Evolutionary conservation across 2,329 filamentous ascomycete species (phyloP).

Genomic region (Fusarium gaditjirri): DNA sequence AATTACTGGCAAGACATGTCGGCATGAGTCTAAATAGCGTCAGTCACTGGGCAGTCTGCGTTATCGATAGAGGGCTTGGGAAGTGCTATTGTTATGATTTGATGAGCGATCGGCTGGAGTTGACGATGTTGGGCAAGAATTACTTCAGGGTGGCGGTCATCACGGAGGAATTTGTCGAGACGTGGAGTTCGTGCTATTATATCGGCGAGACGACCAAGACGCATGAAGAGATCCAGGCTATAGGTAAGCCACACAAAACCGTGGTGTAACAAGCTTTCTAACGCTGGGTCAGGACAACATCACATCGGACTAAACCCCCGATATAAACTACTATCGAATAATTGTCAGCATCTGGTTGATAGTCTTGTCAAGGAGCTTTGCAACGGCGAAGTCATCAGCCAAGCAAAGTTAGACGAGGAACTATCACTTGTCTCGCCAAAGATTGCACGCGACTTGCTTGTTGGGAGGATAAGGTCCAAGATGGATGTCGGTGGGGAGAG

Average conservation of each 20-base stretch:
- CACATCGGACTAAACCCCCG: conserved; percentile 32
- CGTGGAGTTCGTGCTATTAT: conserved; percentile 44
- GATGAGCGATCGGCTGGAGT: conserved; percentile 42
- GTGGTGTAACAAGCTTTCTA: accelerated
- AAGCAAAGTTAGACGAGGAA: conserved; percentile 41
- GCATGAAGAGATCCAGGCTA: conserved; percentile 36
- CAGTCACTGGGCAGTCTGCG: conserved; percentile 43
- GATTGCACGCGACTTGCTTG: conserved; percentile 40
- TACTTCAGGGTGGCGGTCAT: conserved; percentile 39
- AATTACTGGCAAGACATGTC: conserved; percentile 33
- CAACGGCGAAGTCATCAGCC: conserved; percentile 41
- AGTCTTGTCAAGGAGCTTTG: conserved; percentile 42
- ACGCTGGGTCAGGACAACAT: neutral
- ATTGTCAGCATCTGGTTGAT: conserved; percentile 42
- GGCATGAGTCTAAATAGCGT: conserved; percentile 43
- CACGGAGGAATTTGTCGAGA: conserved; percentile 35
- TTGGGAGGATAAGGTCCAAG: conserved; percentile 33
- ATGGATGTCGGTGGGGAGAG: conserved; percentile 31
- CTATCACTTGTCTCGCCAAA: conserved; percentile 33
- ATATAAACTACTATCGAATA: conserved; percentile 38
- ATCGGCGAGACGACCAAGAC: conserved; percentile 43
- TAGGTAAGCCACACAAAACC: conserved; percentile 16
- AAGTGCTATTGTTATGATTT: conserved; percentile 41
- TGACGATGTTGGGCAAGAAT: conserved; percentile 38
- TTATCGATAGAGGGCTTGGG: conserved; percentile 36